phyloP scores from a whole-genome alignment of 106 monocot species.

The Allium cepa region DNA sequence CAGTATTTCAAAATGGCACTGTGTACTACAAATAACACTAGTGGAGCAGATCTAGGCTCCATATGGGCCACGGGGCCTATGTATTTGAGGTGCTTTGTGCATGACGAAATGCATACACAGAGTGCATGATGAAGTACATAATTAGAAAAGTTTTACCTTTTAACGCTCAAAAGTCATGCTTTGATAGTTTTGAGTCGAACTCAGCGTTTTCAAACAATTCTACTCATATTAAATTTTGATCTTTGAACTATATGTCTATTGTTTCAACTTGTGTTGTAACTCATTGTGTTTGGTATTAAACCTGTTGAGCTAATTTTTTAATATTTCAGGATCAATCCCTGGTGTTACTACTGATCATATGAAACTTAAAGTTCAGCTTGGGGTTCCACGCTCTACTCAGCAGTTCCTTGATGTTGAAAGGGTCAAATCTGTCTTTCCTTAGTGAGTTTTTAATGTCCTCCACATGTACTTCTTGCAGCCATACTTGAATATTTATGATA shows the following conservation, averaged over 20 bases:
- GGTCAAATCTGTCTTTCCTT: constrained; percentile 93
- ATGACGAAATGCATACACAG: too few relatives aligned
- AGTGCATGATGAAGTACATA: too few relatives aligned
- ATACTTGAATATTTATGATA: neutral
- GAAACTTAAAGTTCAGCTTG: constrained; percentile 89
- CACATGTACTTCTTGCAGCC: neutral
- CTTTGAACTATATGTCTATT: neutral
- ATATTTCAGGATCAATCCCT: constrained; percentile 73
- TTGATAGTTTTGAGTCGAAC: too few relatives aligned
- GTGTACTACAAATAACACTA: too few relatives aligned
- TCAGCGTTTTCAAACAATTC: too few relatives aligned
- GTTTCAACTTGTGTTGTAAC: neutral
- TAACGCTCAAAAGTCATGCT: too few relatives aligned
- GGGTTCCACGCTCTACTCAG: constrained; percentile 63
- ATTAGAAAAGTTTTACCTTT: too few relatives aligned
- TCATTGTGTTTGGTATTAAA: neutral
- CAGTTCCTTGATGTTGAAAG: constrained; percentile 66
- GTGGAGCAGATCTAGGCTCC: neutral
- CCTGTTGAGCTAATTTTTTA: neutral
- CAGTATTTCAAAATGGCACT: too few relatives aligned
- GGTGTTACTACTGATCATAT: constrained; percentile 84
- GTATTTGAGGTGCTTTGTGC: neutral
- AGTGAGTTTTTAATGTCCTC: constrained; percentile 40
- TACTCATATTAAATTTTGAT: neutral
- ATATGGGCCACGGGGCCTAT: neutral